These are phyloP conservation scores for Pseudomonodictys pantanalensis DNA, from an alignment of 495 filamentous ascomycete species.

Conservation along the genomic window DNA sequence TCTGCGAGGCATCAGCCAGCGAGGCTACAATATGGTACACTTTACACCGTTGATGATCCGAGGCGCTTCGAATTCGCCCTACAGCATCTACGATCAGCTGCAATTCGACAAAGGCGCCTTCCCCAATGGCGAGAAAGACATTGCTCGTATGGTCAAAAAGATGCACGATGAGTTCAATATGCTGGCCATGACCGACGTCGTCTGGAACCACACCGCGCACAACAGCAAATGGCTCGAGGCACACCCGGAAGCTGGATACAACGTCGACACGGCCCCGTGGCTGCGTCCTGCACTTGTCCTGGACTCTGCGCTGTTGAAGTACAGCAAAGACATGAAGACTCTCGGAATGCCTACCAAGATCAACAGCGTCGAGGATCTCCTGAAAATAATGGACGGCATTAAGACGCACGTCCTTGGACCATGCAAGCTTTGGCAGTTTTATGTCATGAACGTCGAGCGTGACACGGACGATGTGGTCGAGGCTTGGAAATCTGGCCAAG, in stretches of 20 bases:
- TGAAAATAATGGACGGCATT: conserved; percentile 77
- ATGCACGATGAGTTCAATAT: conserved; percentile 84
- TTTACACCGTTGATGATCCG: conserved; percentile 91
- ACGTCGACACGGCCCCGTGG: conserved; percentile 88
- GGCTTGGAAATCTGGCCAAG: conserved; percentile 63
- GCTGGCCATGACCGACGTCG: conserved; percentile 90
- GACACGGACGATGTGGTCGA: conserved; percentile 65
- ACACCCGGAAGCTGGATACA: conserved; percentile 96
- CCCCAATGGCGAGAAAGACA: conserved; percentile 81
- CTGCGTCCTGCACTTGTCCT: conserved; percentile 82
- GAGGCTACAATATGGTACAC: conserved; percentile 98
- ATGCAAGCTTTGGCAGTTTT: conserved; percentile 89
- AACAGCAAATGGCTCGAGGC: conserved; percentile 93
- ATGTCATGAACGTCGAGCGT: conserved; percentile 74
- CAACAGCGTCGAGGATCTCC: conserved; percentile 67
- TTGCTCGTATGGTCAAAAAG: conserved; percentile 68
- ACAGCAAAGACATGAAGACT: conserved; percentile 62
- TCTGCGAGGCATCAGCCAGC: conserved; percentile 75
- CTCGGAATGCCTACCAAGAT: conserved; percentile 73
- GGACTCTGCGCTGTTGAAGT: conserved; percentile 78
- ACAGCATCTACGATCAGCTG: conserved; percentile 92
- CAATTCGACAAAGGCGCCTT: conserved; percentile 80
- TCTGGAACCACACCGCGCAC: conserved; percentile 96
- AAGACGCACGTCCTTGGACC: conserved; percentile 74
- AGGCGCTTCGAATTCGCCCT: conserved; percentile 90